phyloP scores from a whole-genome alignment of 306 rosid species.

The Dalbergia cultrata region DNA sequence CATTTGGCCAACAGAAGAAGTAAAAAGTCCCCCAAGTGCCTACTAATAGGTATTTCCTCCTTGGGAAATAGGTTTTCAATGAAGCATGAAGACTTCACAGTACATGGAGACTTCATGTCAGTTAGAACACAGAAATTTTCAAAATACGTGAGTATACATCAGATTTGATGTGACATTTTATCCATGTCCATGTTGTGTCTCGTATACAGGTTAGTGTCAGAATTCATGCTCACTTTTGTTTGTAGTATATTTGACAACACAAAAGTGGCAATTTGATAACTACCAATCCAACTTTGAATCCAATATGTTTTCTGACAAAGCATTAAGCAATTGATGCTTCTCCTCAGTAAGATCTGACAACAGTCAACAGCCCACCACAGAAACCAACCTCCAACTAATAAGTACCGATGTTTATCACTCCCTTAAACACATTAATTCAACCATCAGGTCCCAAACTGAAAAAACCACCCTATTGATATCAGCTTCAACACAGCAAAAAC shows the following conservation, averaged over 20 bases:
- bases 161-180: too few relatives aligned
- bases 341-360: background rate
- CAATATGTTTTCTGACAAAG: background rate
- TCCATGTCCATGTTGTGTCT: too few relatives aligned
- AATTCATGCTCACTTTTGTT: background rate
- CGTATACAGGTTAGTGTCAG: background rate
- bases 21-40: background rate
- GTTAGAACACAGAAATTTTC: background rate
- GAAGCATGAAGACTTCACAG: background rate
- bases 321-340: slow-evolving; percentile 1
- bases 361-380: background rate
- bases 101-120: background rate
- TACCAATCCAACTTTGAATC: background rate
- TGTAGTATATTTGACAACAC: background rate
- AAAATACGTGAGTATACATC: background rate
- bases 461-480: slow-evolving; percentile 6
- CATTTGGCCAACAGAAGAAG: background rate
- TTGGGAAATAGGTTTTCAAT: background rate
- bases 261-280: background rate
- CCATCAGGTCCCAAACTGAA: background rate
- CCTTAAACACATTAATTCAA: background rate
- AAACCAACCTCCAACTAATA: background rate
- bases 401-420: background rate
- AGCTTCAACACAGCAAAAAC: background rate
- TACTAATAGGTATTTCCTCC: background rate